These are phyloP conservation scores for Melampsora americana DNA, from an alignment of 1,284 basidiomycete genomes.

Conservation along the genomic window DNA sequence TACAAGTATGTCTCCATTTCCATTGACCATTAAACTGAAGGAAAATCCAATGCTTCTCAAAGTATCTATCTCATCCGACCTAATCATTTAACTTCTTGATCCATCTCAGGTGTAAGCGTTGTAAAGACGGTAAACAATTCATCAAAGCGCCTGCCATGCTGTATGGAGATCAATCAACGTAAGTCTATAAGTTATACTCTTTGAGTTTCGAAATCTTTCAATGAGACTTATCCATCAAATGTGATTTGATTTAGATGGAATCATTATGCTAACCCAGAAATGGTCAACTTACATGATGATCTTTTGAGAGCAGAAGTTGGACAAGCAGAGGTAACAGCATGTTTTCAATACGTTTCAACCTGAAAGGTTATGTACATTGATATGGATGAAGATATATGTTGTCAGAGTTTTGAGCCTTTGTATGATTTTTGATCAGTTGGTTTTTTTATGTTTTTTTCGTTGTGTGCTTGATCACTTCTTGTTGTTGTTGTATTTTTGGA, in stretches of 20 bases:
- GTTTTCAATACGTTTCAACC: slow-evolving; percentile 54
- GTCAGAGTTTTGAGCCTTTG: too few species aligned
- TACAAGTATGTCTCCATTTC: slow-evolving; percentile 23
- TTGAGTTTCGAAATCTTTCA: background rate
- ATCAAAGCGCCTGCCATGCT: slow-evolving; percentile 79
- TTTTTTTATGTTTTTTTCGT: too few species aligned
- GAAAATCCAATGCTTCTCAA: background rate
- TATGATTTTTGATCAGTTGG: too few species aligned
- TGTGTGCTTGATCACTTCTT: too few species aligned
- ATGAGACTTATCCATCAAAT: too few species aligned
- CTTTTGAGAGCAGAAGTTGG: slow-evolving; percentile 85
- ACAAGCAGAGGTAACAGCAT: slow-evolving; percentile 66
- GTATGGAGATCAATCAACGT: slow-evolving; percentile 97
- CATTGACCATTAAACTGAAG: too few species aligned
- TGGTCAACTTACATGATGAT: slow-evolving; percentile 92
- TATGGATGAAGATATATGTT: too few species aligned
- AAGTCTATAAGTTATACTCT: slow-evolving; percentile 56
- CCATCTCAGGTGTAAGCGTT: slow-evolving; percentile 66
- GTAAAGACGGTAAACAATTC: slow-evolving; percentile 71
- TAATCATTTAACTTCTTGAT: background rate
- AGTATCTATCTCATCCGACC: too few species aligned
- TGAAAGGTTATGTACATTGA: background rate
- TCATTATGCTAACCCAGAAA: slow-evolving; percentile 82
- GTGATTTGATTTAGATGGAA: slow-evolving; percentile 73
- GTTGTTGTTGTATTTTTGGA: too few species aligned